A percentile compares a stretch with the other conserved stretches of the same genome.
Conservation (phyloP, 148 eudicot genomes). For the Cornus kousa region DNA sequence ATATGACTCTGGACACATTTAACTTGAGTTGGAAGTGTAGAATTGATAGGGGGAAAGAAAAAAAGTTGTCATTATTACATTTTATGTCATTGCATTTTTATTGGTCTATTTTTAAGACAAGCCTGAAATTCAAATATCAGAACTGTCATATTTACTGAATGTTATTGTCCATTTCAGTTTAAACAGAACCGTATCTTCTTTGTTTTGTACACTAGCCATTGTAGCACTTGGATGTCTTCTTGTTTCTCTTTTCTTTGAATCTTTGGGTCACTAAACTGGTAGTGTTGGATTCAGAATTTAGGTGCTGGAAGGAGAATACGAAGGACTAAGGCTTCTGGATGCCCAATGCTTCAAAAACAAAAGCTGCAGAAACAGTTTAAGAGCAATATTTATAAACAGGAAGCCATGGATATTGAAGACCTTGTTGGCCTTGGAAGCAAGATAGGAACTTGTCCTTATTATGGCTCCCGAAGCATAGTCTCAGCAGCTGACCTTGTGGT, state of each 20-base stretch:
- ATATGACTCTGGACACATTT: background rate
- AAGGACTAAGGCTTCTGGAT: slow-evolving; percentile 61
- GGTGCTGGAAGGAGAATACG: slow-evolving; percentile 54
- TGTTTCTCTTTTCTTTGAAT: slow-evolving; percentile 1
- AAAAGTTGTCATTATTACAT: background rate
- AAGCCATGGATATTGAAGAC: slow-evolving; percentile 90
- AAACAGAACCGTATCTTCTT: background rate
- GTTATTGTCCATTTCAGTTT: background rate
- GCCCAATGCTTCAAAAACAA: slow-evolving; percentile 79
- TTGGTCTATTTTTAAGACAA: background rate
- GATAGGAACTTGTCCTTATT: slow-evolving; percentile 91
- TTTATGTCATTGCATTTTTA: background rate
- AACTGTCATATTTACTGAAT: background rate
- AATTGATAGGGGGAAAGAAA: background rate
- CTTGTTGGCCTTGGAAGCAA: slow-evolving; percentile 73
- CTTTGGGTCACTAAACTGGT: slow-evolving; percentile 12
- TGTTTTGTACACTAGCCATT: background rate
- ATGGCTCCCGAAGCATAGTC: slow-evolving; percentile 81
- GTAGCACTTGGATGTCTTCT: background rate
- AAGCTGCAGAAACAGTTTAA: slow-evolving; percentile 66
- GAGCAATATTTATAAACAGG: slow-evolving; percentile 51
- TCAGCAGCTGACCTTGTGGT: slow-evolving; percentile 84
- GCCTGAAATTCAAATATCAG: background rate
- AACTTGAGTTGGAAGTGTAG: background rate
- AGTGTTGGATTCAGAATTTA: slow-evolving; percentile 48